Base-by-base conservation (phyloP, 352 stramenopile genomes). In the Halophytophthora batemanensis region DNA sequence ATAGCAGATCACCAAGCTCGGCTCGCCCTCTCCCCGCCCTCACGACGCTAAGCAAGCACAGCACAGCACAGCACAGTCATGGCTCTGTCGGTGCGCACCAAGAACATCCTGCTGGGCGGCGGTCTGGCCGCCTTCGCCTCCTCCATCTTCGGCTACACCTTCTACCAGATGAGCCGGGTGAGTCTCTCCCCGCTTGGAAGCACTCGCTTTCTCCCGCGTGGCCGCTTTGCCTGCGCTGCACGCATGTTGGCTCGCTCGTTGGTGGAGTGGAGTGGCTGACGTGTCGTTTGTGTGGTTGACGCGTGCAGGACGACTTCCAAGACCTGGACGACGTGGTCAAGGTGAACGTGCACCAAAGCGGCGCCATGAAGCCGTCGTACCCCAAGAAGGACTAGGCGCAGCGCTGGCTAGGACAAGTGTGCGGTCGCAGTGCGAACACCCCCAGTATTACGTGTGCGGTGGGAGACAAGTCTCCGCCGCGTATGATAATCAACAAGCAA, bases 91-190 rank as follows among this genome's bases (percentile, higher is more conserved):
- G 56, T 86, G 39, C 79, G 79, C 45, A 61, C 73, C 25, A 90
- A 89, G 69, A 93, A 93, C 69, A 65, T 90, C 29, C 70, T 89
- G 48, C 55, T 90, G 44, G 82, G 74, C 38, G 70, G 79, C 43
- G 64, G 69, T 37, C 80, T 93, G 31, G 74, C 61, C 36, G 71
- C 72, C 8, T 93, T 93, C 50, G 71, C 75, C 36, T 58, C 66
- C 46, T 58, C 76, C 25, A 69, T 93, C 44, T 93, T 90, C 36
- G 56, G 61, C 22, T 93, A 93, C 64, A 90, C 82, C 28, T 77
- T 93, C 41, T 67, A 77, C 50, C 73, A 93, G 63, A 87, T 93
- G 79, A 86, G 70, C 63, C 82, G 82, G 65, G 82, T 93, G 61
- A n/a, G 50, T 25, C 33, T 22, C 11, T 15, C 41, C 13, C 1